phyloP scores from a whole-genome alignment of 176 grass and related monocot genomes.

The Triticum aestivum region DNA sequence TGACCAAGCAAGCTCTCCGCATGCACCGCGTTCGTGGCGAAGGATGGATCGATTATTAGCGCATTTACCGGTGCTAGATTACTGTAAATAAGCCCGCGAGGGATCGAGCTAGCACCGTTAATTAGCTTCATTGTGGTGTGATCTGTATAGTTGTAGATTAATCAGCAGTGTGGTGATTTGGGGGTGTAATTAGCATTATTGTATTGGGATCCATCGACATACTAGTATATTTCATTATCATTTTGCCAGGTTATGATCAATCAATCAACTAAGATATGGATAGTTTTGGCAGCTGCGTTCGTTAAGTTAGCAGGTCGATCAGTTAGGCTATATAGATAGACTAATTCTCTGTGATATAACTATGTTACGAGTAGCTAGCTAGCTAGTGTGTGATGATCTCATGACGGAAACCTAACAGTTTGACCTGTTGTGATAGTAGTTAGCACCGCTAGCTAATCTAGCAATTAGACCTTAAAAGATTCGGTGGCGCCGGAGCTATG shows the following conservation, averaged over 20 bases:
- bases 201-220: neutral
- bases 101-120: neutral
- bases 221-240: neutral
- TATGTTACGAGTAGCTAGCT: neutral
- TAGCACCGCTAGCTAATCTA: slow-evolving; percentile 14
- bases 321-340: slow-evolving; percentile 9
- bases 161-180: slow-evolving; percentile 18
- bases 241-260: neutral
- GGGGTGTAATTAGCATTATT: slow-evolving; percentile 32
- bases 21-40: neutral
- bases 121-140: slow-evolving; percentile 8
- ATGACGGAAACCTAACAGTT: slow-evolving; percentile 39
- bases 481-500: neutral
- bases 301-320: neutral
- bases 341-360: slow-evolving; percentile 1
- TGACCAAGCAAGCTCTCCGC: neutral
- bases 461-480: slow-evolving; percentile 24
- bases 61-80: neutral
- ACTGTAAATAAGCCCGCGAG: slow-evolving; percentile 40
- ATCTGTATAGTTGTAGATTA: slow-evolving; percentile 22
- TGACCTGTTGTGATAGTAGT: slow-evolving; percentile 29
- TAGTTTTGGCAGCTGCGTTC: neutral
- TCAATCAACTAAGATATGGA: neutral
- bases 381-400: slow-evolving; percentile 28
- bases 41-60: neutral